These are phyloP conservation scores for Clarkia xantiana DNA, from an alignment of 345 rosid species.

Conservation along the genomic window DNA sequence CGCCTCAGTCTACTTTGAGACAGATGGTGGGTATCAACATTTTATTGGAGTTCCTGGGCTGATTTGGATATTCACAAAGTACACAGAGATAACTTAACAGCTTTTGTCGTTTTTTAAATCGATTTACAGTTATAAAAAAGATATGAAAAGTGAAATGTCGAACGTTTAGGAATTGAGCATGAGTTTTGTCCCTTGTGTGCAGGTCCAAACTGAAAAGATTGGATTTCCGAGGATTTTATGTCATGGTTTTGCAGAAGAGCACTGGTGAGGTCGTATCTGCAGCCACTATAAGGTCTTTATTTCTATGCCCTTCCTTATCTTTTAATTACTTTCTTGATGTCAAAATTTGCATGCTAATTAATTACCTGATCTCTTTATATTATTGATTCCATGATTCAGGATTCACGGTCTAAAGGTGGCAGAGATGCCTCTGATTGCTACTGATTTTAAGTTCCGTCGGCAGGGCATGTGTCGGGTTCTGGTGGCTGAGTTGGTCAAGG, in stretches of 20 bases:
- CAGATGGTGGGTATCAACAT: too few relatives aligned
- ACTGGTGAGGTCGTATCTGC: conserved; percentile 23
- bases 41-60: too few relatives aligned
- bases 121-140: too few relatives aligned
- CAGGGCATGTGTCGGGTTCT: conserved; percentile 37
- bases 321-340: not conserved
- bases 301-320: not conserved
- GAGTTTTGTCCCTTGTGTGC: conserved; percentile 1
- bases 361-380: not conserved
- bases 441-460: conserved; percentile 24
- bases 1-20: too few relatives aligned
- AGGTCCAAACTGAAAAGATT: conserved; percentile 29
- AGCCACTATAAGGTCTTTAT: conserved; percentile 30
- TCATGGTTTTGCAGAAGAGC: conserved; percentile 23
- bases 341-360: not conserved
- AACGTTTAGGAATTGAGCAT: not conserved
- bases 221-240: conserved; percentile 33
- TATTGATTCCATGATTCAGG: conserved; percentile 13
- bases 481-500: conserved; percentile 28
- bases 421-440: conserved; percentile 38
- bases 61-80: too few relatives aligned
- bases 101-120: too few relatives aligned
- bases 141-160: not conserved
- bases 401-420: conserved; percentile 30
- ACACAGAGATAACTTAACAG: too few relatives aligned